A percentile compares a stretch with the other conserved stretches of the same genome.
These are phyloP conservation scores for Dioscorea dumetorum DNA, from an alignment of 106 monocot species.

Conservation along the genomic window DNA sequence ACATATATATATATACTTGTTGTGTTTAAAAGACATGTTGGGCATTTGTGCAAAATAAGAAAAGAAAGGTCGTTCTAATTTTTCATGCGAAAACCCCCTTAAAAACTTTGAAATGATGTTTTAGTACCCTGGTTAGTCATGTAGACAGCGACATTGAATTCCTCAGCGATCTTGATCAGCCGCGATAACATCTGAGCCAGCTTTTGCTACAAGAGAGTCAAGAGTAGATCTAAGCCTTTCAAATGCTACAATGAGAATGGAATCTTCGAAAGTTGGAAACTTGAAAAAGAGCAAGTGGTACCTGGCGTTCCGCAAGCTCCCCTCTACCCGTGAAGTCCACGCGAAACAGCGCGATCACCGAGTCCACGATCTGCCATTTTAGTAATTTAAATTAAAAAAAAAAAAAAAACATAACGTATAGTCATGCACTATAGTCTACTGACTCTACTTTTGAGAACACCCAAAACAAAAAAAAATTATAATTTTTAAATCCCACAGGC, in stretches of 20 bases:
- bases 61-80: no score
- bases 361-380: slow-evolving; percentile 67
- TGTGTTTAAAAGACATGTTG: no score
- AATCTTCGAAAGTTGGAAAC: no score
- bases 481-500: no score
- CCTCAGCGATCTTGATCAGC: slow-evolving; percentile 90
- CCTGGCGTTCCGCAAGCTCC: slow-evolving; percentile 97
- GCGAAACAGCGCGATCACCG: slow-evolving; percentile 81
- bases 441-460: no score
- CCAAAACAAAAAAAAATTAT: no score
- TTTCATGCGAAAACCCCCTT: not conserved
- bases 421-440: slow-evolving; percentile 19
- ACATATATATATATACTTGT: no score
- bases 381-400: no score
- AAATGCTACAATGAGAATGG: no score
- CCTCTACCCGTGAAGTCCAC: slow-evolving; percentile 92
- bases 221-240: no score
- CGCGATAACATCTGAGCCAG: slow-evolving; percentile 97
- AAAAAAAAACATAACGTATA: no score
- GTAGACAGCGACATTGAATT: slow-evolving; percentile 96
- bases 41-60: not conserved
- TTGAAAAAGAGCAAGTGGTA: not conserved
- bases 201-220: slow-evolving; percentile 68
- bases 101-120: not conserved
- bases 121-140: slow-evolving; percentile 89